Base-by-base conservation (phyloP, 208 protist genomes). In the Leptomonas pyrrhocoris region DNA sequence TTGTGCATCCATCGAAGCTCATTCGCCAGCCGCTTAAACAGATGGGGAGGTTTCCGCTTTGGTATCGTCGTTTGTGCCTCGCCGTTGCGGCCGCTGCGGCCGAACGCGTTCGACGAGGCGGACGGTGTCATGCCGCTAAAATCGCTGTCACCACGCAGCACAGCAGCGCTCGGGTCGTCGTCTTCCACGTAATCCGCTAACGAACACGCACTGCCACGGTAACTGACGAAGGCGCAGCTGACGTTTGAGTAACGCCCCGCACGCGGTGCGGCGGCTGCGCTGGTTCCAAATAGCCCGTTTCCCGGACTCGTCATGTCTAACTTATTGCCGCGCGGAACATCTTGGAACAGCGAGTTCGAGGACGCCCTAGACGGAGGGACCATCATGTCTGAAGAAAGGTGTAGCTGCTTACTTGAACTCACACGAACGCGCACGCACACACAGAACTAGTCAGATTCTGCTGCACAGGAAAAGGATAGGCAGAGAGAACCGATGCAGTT, bases 1-100 rank as follows among this genome's bases (percentile, higher is more conserved):
- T 68, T 67, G 40, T 68, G 69, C 58, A 74, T 74, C 69, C 69
- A 74, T 25, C 59, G 69, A 36, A 74, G 30, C 53, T 74, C 69
- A 15, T 48, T 63, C 9, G 60, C 59, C 7, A 74, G 51, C 53
- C 68, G 69, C 25, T 63, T 61, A 34, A 74, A 62, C 5, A 74
- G 50, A 18, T 68, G 61, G 8, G 58, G 69, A 7, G 30, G 31
- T 42, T 68, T 67, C 23, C 60, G 60, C 43, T 74, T 74, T 27
- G 59, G n/a, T 5, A 46, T 48, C 9, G 68, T 4, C 9, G 51
- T 18, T 13, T 38, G 51, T 49, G 53, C 30, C 9, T 8, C n/a
- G 42, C 11, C 23, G 34, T 0, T 45, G 23, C n/a, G 8, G 46
- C 15, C 6, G 38, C 13, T 42, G 13, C n/a, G 25, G 54, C 28